phyloP scores from a whole-genome alignment of 106 monocot genomes.

The Triglochin maritima region DNA sequence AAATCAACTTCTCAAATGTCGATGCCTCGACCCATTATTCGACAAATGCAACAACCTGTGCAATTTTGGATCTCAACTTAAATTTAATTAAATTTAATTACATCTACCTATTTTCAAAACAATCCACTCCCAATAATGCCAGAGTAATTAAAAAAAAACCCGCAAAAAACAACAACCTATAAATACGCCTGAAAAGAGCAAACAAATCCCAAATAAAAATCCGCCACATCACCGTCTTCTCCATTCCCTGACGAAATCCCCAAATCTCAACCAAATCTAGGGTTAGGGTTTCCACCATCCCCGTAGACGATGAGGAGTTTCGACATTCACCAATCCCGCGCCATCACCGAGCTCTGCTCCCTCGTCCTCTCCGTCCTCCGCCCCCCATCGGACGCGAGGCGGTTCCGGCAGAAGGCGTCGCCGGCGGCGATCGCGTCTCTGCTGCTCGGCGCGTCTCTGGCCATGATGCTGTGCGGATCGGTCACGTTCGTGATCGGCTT shows the following conservation, averaged over 20 bases:
- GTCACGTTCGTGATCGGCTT: constrained; percentile 30
- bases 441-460: constrained; percentile 23
- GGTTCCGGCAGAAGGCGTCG: not conserved
- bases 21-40: too few species aligned
- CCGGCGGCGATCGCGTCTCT: constrained; percentile 24
- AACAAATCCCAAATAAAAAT: not conserved
- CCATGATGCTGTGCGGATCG: constrained; percentile 29
- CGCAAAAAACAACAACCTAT: too few species aligned
- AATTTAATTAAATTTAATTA: too few species aligned
- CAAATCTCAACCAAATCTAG: not conserved
- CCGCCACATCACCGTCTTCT: not conserved
- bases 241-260: not conserved
- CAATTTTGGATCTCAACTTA: too few species aligned
- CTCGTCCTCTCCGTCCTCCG: constrained; percentile 12
- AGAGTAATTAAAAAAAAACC: too few species aligned
- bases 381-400: not conserved
- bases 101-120: too few species aligned
- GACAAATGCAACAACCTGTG: too few species aligned
- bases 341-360: constrained; percentile 10
- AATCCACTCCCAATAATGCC: too few species aligned
- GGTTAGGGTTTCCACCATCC: not conserved
- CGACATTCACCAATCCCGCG: not conserved
- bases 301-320: not conserved
- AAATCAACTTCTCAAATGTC: too few species aligned
- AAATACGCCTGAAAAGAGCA: too few species aligned